A percentile compares a stretch with the other conserved stretches of the same genome.
These are phyloP conservation scores for Russula virescens DNA, from an alignment of 768 basidiomycete genomes.

Conservation along the genomic window DNA sequence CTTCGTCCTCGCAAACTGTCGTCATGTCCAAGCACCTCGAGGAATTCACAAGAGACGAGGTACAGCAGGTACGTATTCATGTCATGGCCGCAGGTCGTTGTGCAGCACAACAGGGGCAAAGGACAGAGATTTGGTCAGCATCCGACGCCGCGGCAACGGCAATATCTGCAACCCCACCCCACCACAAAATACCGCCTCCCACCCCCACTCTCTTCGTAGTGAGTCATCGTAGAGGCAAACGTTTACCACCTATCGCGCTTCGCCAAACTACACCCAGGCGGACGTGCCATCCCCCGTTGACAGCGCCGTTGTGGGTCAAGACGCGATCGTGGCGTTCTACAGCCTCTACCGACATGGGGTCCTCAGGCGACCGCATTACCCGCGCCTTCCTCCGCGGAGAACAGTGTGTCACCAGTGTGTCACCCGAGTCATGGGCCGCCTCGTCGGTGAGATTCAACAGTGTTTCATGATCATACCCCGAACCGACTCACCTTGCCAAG, in stretches of 20 bases:
- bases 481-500: constrained; percentile 70
- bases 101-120: too few species aligned
- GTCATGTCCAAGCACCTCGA: too few species aligned
- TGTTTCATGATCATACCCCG: constrained; percentile 83
- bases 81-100: too few species aligned
- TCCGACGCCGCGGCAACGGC: too few species aligned
- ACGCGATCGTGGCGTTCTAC: constrained; percentile 87
- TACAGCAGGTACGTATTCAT: too few species aligned
- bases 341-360: constrained; percentile 82
- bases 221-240: constrained; percentile 76
- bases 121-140: too few species aligned
- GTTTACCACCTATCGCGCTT: constrained; percentile 82
- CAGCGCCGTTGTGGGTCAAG: constrained; percentile 54
- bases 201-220: constrained; percentile 37
- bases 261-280: constrained; percentile 81
- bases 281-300: constrained; percentile 65
- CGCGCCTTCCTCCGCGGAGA: constrained; percentile 61
- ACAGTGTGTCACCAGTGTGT: too few species aligned
- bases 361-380: constrained; percentile 64
- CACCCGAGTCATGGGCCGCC: constrained; percentile 38
- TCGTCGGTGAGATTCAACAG: constrained; percentile 55
- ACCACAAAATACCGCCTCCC: too few species aligned
- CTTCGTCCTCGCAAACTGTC: too few species aligned
- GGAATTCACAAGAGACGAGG: too few species aligned
- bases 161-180: too few species aligned